Evolutionary conservation across 2,329 filamentous ascomycete genomes (phyloP).

Genomic region (Alternaria viburni): DNA sequence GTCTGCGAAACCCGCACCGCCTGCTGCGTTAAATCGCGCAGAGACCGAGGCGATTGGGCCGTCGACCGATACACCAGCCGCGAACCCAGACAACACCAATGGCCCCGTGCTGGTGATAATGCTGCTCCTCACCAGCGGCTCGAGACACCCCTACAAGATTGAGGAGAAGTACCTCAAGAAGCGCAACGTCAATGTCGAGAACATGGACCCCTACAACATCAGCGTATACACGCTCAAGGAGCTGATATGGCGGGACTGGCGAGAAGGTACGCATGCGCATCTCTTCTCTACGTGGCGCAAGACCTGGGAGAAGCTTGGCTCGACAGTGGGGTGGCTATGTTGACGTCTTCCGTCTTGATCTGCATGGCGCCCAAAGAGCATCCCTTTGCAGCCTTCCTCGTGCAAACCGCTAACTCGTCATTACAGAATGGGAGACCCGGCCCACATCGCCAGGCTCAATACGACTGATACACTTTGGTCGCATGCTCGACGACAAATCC

Average conservation of each 20-base stretch:
- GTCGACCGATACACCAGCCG: slow-evolving; percentile 52
- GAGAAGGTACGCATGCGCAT: slow-evolving; percentile 62
- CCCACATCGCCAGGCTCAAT: slow-evolving; percentile 89
- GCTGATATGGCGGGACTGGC: slow-evolving; percentile 91
- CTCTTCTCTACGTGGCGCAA: not conserved
- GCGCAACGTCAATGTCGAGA: slow-evolving; percentile 77
- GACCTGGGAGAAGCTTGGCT: not conserved
- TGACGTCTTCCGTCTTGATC: not conserved
- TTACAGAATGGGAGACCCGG: slow-evolving; percentile 79
- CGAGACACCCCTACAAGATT: slow-evolving; percentile 87
- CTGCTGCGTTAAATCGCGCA: slow-evolving; percentile 37
- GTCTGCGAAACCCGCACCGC: slow-evolving; percentile 30
- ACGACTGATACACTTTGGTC: slow-evolving; percentile 88
- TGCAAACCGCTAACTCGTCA: slow-evolving; percentile 25
- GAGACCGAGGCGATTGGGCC: slow-evolving; percentile 57
- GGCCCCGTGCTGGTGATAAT: slow-evolving; percentile 72
- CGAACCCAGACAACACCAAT: slow-evolving; percentile 47
- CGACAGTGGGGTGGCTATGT: not conserved
- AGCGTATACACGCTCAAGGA: slow-evolving; percentile 95
- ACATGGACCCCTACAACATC: slow-evolving; percentile 83
- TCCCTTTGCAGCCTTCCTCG: not conserved
- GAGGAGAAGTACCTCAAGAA: slow-evolving; percentile 85
- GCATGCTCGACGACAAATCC: slow-evolving; percentile 87
- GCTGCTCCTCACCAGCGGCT: slow-evolving; percentile 79
- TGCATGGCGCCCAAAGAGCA: not conserved